Evolutionary conservation across 495 filamentous ascomycete genomes (phyloP).

Genomic region (Daldinia grandis): DNA sequence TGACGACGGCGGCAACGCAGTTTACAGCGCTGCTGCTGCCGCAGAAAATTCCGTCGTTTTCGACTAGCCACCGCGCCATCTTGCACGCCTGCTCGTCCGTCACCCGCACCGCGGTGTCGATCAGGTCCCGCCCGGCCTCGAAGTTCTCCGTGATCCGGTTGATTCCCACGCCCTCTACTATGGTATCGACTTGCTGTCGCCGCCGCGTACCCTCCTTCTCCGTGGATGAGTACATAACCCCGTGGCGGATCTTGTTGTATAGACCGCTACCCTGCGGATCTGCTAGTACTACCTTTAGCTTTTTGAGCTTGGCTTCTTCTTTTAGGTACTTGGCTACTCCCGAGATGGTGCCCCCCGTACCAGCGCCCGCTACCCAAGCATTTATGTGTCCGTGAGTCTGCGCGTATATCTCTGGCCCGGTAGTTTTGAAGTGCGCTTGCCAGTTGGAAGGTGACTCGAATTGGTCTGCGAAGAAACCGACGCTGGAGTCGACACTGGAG

Average conservation of each 20-base stretch:
- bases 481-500: conserved; percentile 50
- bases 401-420: conserved; percentile 85
- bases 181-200: conserved; percentile 89
- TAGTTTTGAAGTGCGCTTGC: conserved; percentile 80
- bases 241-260: conserved; percentile 88
- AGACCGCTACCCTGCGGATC: conserved; percentile 95
- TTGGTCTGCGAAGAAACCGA: conserved; percentile 94
- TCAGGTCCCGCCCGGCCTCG: conserved; percentile 79
- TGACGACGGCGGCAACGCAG: conserved; percentile 86
- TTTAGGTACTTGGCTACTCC: conserved; percentile 87
- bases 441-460: conserved; percentile 93
- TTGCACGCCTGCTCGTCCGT: conserved; percentile 89
- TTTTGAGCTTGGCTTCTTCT: conserved; percentile 51
- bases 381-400: conserved; percentile 82
- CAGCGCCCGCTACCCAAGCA: conserved; percentile 95
- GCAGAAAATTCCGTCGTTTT: conserved; percentile 94
- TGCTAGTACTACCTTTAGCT: conserved; percentile 79
- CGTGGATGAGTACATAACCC: conserved; percentile 91
- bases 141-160: conserved; percentile 93
- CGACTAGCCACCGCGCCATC: conserved; percentile 95
- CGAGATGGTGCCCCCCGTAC: conserved; percentile 92
- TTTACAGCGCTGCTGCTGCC: conserved; percentile 96
- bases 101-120: conserved; percentile 91
- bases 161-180: conserved; percentile 96
- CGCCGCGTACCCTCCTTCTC: conserved; percentile 91